Conservation (phyloP, 2,329 filamentous ascomycete genomes). For the Lasiodiplodia citricola region DNA sequence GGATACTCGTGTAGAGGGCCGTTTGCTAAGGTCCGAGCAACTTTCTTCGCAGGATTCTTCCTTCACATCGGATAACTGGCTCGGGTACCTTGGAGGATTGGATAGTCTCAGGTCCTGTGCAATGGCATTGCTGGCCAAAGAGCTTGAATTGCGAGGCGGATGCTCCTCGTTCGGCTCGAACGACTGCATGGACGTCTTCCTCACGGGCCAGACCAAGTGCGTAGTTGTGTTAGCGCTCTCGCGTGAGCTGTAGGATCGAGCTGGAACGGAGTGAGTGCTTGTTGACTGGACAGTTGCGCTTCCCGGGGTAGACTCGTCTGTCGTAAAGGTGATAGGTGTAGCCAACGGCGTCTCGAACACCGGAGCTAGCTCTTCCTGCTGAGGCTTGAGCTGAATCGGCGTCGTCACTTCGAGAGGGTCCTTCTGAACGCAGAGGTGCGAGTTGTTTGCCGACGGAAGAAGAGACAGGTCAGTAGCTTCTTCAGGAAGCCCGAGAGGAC, state of each 20-base stretch:
- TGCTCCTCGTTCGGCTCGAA: constrained; percentile 18
- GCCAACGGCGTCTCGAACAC: constrained; percentile 14
- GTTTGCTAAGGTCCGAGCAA: constrained; percentile 22
- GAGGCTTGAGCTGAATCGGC: background rate
- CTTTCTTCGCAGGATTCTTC: constrained; percentile 54
- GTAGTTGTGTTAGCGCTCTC: constrained; percentile 43
- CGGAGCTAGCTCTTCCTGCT: background rate
- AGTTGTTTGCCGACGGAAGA: background rate
- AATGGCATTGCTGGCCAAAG: constrained; percentile 11
- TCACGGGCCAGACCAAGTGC: constrained; percentile 38
- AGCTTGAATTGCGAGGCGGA: constrained; percentile 1
- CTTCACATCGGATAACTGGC: constrained; percentile 52
- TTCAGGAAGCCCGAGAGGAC: background rate
- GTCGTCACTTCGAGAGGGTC: background rate
- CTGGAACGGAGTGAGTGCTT: constrained; percentile 14
- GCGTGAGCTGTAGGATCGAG: constrained; percentile 29
- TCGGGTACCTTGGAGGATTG: constrained; percentile 39
- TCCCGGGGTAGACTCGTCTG: constrained; percentile 17
- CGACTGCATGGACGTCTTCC: background rate
- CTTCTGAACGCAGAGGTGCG: background rate
- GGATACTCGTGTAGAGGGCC: constrained; percentile 41
- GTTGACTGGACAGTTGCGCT: constrained; percentile 25
- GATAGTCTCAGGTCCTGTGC: constrained; percentile 41
- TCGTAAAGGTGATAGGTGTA: constrained; percentile 14
- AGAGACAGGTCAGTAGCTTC: background rate